Evolutionary conservation across 495 filamentous ascomycete genomes (phyloP), one percentile per base, ranked within the genome.

Genomic region (Opeltia flavorubescens): DNA sequence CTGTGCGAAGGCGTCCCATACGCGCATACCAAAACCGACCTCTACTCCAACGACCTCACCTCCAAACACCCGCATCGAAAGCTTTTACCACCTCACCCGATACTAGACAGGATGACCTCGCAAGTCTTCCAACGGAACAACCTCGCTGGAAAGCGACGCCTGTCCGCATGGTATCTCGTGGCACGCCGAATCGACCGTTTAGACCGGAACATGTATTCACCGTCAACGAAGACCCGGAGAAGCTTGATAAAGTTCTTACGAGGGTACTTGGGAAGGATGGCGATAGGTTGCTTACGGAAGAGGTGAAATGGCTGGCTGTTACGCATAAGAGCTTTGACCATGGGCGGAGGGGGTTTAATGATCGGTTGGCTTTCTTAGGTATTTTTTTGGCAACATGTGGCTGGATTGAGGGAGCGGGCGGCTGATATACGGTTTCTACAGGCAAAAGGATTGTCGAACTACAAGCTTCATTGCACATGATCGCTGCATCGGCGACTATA

Each of bases 291-390:
- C 71, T 96, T 51, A 80, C 79, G 28, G 87, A 95, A 2, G 88
- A 96, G 65, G 69, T 89, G 54, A 95, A 95, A 65, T 99, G 89
- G 91, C 72, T 95, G 53, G 89, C 89, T 9, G 76, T 99, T 48
- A 99, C 91, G 31, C 91, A 99, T 63, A 95, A 95, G 78, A 94
- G 86, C 64, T 96, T 95, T 62, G 91, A 96, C 65, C 86, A 95
- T 55, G 91, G 87, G 41, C 71, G 86, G 58, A 79, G 88, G 67
- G 88, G 88, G 9, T 95, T 84, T 67, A 99, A 96, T 62, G 89
- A 95, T 50, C 78, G 88, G 48, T 70, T 99, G 62, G 82, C 83
- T n/a, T 88, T 83, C 52, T 68, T 94, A 30, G 91, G 91, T 94
- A 75, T 56, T 77, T 33, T 21, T 44, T 24, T 9, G 21, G 17